Evolutionary conservation across 257 asterid species (phyloP), one percentile per base, ranked within the genome.

Genomic region (Schizonepeta tenuifolia): DNA sequence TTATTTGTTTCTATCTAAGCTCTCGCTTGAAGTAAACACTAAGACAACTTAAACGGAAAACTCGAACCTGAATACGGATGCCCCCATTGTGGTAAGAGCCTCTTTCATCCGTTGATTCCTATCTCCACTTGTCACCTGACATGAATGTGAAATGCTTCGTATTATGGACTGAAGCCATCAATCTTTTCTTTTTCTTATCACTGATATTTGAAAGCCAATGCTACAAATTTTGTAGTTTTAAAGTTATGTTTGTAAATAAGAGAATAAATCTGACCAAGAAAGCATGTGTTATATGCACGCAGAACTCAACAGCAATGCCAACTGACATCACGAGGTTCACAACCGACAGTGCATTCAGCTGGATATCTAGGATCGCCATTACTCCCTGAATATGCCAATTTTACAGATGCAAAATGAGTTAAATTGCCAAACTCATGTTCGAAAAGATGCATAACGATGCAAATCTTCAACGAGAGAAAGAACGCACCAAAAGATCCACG

Each of bases 311-410:
- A 13, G 92, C 97, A 76, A 94, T 94, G 49, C 99, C 99, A 73
- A 94, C 97, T 1, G 99, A 84, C 99, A 94, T 94, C 55, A 94
- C 91, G 64, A 94, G 99, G 86, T 94, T 94, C 75, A 94, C 99
- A 38, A 94, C 98, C 13, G 99, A 94, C 24, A 94, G 75, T 2
- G 99, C 99, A 66, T 94, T 94, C 79, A 94, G 84, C 81, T 94
- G 99, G 83, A 94, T 90, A 74, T 87, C 75, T 76, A 94, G 78
- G 71, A 91, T 78, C 4, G 99, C 99, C 99, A 94, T 91, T 79
- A 91, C 71, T 67, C 99, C 99, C 99, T 94, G 91, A 81, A 78
- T 26, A 60, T 28, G 51, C 36, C 67, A 53, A 65, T 63, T 18
- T 49, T 15, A 17, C 26, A 18, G 22, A 74, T 17, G 58, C 65